Evolutionary conservation across 1,284 basidiomycete genomes (phyloP), one percentile per base, ranked within the genome.

Genomic region (Sporisorium scitamineum): DNA sequence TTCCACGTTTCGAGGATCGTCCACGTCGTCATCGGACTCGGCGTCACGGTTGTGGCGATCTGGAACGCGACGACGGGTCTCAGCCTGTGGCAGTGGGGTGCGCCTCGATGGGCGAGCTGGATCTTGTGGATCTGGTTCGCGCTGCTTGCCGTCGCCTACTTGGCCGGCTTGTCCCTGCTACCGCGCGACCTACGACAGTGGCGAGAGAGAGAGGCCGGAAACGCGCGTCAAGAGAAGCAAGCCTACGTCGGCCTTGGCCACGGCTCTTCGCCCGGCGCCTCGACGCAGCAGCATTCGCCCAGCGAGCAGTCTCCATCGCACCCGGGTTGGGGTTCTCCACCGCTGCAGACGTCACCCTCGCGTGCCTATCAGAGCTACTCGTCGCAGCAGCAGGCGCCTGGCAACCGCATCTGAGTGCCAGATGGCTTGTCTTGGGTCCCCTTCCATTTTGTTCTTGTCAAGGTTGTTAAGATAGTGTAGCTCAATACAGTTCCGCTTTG

Each of bases 31-130:
- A 24, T 79, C 16, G 80, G 80, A 2, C 53, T 80, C 11, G 62
- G 59, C 14, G 29, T 76, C 31, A 67, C 68, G 1, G 63, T 63
- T 11, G 57, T 45, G 9, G 65, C 72, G 11, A 45, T 81, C 6
- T 81, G 76, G 73, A 77, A 80, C 45, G n/a, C 62, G 24, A 58
- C 57, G 18, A 31, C 32, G 13, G 80, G 80, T 5, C 60, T 81
- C 16, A 42, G 41, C 37, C 31, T 78, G n/a, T 82, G 80, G 80
- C 16, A 44, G 8, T 81, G 79, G 79, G 55, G 59, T 22, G 9
- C 58, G 1, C 66, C 69, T n/a, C 32, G 51, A 20, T 68, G 54
- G 58, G 45, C 71, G 16, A 27, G 47, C 4, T 70, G 72, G 63
- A 62, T 80, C 32, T 27, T 81, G 32, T 79, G 66, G 65, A 73